Evolutionary conservation across 2,329 filamentous ascomycete genomes (phyloP), one percentile per base, ranked within the genome.

Genomic region (Aspergillaceae sp.): DNA sequence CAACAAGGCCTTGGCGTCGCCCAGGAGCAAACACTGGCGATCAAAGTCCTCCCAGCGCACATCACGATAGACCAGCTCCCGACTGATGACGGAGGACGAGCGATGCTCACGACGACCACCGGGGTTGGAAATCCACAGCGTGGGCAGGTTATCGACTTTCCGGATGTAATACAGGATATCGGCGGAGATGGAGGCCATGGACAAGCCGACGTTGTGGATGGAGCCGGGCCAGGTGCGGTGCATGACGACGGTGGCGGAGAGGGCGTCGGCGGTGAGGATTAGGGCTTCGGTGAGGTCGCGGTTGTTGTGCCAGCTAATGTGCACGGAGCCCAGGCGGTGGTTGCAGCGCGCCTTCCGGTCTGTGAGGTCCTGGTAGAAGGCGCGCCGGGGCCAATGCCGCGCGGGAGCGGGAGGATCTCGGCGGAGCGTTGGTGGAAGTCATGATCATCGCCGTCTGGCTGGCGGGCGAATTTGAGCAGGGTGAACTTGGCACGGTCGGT

Each of bases 11-110:
- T 26, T 9, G 6, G 46, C 43, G 46, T 53, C 46, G 4, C 51
- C 34, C 38, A 56, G 40, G 6, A 57, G 41, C 19, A 56, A 43
- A 43, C 53, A 55, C 9, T 47, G 40, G 5, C 44, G 40, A 46
- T 61, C 57, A 3, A 56, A 58, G 27, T 47, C 49, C 19, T 56
- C 42, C 19, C 44, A 36, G n/a, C 43, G 45, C 7, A 28, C 32
- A 30, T 28, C 40, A 38, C 4, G 27, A 33, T 40, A 42, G n/a
- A 29, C n/a, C 9, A 41, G 8, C 26, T 32, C 40, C n/a, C 41
- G 41, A 35, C 41, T 42, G 29, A 32, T 32, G 29, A 33, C 26
- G 19, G 41, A 33, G 6, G 41, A 34, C 5, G 41, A 11, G n/a
- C 32, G 33, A 26, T 28, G 34, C 26, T 9, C 30, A 5, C 10